phyloP scores from a whole-genome alignment of 352 stramenopile genomes.

The Phytophthora colocasiae region DNA sequence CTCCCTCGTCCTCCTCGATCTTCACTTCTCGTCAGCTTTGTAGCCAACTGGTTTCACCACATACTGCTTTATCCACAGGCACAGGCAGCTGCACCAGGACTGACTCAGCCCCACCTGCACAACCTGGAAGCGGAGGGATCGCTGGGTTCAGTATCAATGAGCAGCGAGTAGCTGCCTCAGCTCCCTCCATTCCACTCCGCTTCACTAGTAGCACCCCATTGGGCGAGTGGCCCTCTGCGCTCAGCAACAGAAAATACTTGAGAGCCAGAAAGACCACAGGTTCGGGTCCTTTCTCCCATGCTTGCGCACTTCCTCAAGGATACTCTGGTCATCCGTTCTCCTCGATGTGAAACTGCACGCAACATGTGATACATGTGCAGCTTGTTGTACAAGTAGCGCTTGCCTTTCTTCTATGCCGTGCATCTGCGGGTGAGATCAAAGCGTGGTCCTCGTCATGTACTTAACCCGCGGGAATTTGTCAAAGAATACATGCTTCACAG shows the following conservation, averaged over 20 bases:
- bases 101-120: constrained; percentile 89
- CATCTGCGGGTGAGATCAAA: constrained; percentile 94
- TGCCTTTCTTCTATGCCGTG: constrained; percentile 91
- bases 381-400: constrained; percentile 95
- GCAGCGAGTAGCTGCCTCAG: constrained; percentile 76
- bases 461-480: constrained; percentile 90
- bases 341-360: constrained; percentile 94
- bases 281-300: constrained; percentile 91
- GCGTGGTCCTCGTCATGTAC: constrained; percentile 94
- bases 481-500: constrained; percentile 87
- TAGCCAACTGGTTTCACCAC: constrained; percentile 86
- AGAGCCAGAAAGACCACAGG: constrained; percentile 90
- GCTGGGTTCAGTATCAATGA: constrained; percentile 85
- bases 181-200: constrained; percentile 84
- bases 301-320: constrained; percentile 91
- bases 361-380: constrained; percentile 95
- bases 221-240: constrained; percentile 68
- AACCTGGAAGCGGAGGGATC: constrained; percentile 86
- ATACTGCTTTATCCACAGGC: constrained; percentile 85
- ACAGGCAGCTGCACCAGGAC: constrained; percentile 81
- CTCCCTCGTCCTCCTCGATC: constrained; percentile 86
- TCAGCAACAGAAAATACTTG: constrained; percentile 93
- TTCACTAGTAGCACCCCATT: constrained; percentile 65
- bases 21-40: constrained; percentile 83
- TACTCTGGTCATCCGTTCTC: constrained; percentile 91